These are phyloP conservation scores for Anethum foeniculum DNA, from an alignment of 140 eudicot species.

Conservation along the genomic window DNA sequence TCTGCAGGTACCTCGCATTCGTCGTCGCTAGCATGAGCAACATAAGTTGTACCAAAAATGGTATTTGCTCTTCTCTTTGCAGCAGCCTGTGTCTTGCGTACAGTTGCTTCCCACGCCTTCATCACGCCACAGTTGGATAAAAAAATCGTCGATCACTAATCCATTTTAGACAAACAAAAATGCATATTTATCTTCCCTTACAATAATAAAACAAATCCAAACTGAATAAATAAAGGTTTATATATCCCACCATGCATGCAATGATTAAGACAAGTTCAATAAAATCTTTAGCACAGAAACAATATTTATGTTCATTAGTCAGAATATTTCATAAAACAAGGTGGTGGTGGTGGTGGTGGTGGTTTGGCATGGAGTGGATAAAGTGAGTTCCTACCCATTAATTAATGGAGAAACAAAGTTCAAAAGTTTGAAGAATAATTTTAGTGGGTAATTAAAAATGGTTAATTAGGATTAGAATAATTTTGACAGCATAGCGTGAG, in stretches of 20 bases:
- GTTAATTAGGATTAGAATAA: not conserved
- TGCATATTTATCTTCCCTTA: not conserved
- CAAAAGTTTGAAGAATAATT: slow-evolving; percentile 1
- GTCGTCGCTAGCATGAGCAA: slow-evolving; percentile 42
- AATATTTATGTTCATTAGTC: not conserved
- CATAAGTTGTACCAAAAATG: slow-evolving; percentile 66
- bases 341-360: slow-evolving; percentile 11
- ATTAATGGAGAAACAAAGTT: not conserved
- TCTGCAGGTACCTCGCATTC: slow-evolving; percentile 16
- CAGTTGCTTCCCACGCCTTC: slow-evolving; percentile 99
- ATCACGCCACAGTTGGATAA: slow-evolving; percentile 27
- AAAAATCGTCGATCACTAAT: not conserved
- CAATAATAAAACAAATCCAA: not conserved
- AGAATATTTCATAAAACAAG: not conserved
- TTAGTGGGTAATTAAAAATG: not conserved
- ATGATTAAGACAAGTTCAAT: not conserved
- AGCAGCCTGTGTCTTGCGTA: slow-evolving; percentile 75
- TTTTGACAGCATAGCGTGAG: slow-evolving; percentile 15
- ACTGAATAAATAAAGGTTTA: not conserved
- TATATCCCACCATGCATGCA: slow-evolving; percentile 7
- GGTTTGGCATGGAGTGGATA: not conserved
- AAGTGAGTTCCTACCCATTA: slow-evolving; percentile 1
- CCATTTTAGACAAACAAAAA: not conserved
- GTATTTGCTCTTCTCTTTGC: slow-evolving; percentile 82
- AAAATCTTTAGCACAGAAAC: not conserved